A percentile compares a stretch with the other conserved stretches of the same genome.
phyloP scores from a whole-genome alignment of 176 grass and related monocot species.

The Musa beccarii region DNA sequence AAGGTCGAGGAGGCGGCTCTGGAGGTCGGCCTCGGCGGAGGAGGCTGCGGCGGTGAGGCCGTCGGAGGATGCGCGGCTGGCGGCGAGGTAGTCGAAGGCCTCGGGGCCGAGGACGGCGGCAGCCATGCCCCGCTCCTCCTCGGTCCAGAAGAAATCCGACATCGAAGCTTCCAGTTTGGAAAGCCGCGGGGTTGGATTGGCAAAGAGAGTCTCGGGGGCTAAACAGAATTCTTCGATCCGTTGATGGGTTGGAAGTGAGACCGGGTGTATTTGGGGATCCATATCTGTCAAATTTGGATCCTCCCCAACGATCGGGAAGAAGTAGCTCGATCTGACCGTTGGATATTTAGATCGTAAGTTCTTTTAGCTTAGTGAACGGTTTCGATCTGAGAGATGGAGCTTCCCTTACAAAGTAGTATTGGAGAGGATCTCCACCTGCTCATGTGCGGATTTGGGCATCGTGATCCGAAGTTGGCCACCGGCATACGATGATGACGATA shows the following conservation, averaged over 20 bases:
- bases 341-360: background rate
- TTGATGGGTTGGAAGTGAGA: background rate
- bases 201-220: background rate
- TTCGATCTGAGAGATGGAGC: too few species aligned
- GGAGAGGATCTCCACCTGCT: background rate
- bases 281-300: background rate
- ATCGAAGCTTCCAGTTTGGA: background rate
- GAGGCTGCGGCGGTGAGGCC: constrained; percentile 42
- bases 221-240: background rate
- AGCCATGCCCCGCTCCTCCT: constrained; percentile 48
- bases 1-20: constrained; percentile 76
- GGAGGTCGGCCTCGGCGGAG: constrained; percentile 50
- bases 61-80: constrained; percentile 52
- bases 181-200: background rate
- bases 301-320: background rate
- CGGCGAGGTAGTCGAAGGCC: constrained; percentile 71
- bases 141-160: constrained; percentile 45
- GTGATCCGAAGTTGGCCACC: background rate
- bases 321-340: background rate
- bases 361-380: background rate
- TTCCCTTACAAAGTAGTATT: background rate
- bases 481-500: background rate
- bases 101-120: constrained; percentile 56
- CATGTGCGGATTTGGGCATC: too few species aligned
- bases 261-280: constrained; percentile 10